These are phyloP conservation scores for Daldinia vernicosa DNA, from an alignment of 495 filamentous ascomycete species.

Conservation along the genomic window DNA sequence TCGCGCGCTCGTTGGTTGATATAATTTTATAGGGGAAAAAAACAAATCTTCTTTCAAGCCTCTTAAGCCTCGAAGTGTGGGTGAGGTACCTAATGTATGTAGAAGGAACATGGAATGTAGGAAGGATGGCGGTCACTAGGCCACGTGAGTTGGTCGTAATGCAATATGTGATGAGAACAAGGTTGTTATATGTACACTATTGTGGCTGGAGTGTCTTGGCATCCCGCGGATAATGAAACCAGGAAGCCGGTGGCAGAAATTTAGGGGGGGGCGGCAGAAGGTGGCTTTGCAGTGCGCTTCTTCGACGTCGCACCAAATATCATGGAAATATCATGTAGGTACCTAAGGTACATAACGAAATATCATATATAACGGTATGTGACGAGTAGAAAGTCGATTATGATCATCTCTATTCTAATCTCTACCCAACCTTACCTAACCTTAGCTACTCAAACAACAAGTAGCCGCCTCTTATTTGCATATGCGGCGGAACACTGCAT, in stretches of 20 bases:
- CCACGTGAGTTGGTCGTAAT: slow-evolving; percentile 37
- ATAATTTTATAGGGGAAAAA: slow-evolving; percentile 1
- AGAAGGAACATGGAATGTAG: background rate
- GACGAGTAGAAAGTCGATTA: slow-evolving; percentile 31
- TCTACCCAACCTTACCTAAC: background rate
- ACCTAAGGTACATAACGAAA: background rate
- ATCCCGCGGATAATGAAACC: slow-evolving; percentile 20
- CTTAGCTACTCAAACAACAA: too few relatives aligned
- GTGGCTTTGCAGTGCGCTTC: background rate
- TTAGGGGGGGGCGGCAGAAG: background rate
- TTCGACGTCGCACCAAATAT: slow-evolving; percentile 22
- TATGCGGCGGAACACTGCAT: slow-evolving; percentile 17
- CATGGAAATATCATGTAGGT: background rate
- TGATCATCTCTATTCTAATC: slow-evolving; percentile 12
- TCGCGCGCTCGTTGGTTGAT: slow-evolving; percentile 11
- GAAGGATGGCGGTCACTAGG: background rate
- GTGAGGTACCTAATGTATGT: slow-evolving; percentile 1
- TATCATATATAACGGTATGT: slow-evolving; percentile 5
- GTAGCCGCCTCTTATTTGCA: slow-evolving; percentile 14
- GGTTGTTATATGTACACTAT: slow-evolving; percentile 11
- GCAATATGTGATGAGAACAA: slow-evolving; percentile 33
- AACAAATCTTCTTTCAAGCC: background rate
- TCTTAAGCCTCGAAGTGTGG: background rate
- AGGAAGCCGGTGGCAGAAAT: background rate
- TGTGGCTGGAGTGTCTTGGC: slow-evolving; percentile 37